Conservation (phyloP, 2,329 filamentous ascomycete genomes). For the Aspergillus glaucus region DNA sequence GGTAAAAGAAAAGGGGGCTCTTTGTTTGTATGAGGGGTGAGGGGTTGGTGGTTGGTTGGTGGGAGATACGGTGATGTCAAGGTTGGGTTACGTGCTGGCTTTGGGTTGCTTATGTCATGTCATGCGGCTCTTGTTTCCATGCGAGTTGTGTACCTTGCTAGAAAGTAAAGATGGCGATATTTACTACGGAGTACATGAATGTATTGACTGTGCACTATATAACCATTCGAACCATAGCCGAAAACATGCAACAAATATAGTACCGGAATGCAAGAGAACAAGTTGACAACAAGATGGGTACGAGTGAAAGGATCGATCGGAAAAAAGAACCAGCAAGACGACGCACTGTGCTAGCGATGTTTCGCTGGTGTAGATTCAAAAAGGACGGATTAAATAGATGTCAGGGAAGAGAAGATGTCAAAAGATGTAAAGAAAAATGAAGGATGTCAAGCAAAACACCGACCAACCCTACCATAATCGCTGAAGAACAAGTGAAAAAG, state of each 20-base stretch:
- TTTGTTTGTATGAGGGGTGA: not conserved
- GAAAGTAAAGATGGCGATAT: too few relatives aligned
- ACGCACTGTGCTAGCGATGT: not conserved
- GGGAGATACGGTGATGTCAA: not conserved
- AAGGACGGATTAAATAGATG: not conserved
- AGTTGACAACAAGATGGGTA: too few relatives aligned
- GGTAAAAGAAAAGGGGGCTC: not conserved
- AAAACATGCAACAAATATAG: too few relatives aligned
- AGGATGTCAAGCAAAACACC: not conserved
- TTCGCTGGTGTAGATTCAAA: not conserved
- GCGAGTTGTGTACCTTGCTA: too few relatives aligned
- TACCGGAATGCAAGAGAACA: too few relatives aligned
- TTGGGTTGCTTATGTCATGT: constrained; percentile 7
- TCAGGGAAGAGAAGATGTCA: not conserved
- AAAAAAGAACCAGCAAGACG: too few relatives aligned
- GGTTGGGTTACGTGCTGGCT: not conserved
- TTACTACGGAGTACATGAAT: too few relatives aligned
- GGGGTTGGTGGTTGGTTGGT: constrained; percentile 5
- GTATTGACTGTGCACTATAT: too few relatives aligned
- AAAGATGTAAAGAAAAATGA: not conserved
- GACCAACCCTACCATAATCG: not conserved
- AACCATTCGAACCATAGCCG: too few relatives aligned
- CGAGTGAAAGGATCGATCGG: too few relatives aligned
- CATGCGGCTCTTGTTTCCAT: not conserved
- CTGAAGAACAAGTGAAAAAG: not conserved